phyloP scores from a whole-genome alignment of 1,139 yeast species.

The Schizosaccharomyces versatilis region DNA sequence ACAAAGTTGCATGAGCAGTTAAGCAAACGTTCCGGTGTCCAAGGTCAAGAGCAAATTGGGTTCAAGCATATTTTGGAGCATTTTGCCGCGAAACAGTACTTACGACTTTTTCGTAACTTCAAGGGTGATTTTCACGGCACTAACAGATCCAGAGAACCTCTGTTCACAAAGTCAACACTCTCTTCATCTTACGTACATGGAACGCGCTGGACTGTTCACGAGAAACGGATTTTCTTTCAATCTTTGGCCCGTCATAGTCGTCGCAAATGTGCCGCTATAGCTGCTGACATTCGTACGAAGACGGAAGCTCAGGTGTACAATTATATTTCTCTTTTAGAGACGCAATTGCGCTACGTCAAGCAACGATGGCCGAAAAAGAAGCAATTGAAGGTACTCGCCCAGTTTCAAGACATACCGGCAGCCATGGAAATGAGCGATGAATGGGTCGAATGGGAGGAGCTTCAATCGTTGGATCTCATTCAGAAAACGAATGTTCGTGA shows the following conservation, averaged over 20 bases:
- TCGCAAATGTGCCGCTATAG: neutral
- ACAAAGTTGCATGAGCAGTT: no score
- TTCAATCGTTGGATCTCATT: neutral
- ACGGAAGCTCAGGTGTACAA: neutral
- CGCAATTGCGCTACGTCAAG: neutral
- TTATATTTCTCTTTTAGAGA: neutral
- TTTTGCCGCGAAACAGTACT: no score
- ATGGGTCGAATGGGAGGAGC: constrained; percentile 1
- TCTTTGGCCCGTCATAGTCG: neutral
- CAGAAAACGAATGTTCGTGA: neutral
- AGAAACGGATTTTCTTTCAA: neutral
- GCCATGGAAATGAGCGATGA: neutral
- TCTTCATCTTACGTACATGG: neutral
- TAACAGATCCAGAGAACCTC: no score
- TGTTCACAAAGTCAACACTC: no score
- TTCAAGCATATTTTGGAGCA: no score
- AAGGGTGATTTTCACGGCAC: no score
- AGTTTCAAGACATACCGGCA: neutral
- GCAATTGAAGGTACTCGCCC: neutral
- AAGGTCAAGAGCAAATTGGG: no score
- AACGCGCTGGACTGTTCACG: neutral
- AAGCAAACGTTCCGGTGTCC: no score
- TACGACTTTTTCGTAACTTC: no score
- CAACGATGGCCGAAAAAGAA: neutral
- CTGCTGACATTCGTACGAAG: neutral